Evolutionary conservation across 1,139 yeast species (phyloP), one percentile per base, ranked within the genome.

Genomic region (Barnettozyma hawaiiensis): DNA sequence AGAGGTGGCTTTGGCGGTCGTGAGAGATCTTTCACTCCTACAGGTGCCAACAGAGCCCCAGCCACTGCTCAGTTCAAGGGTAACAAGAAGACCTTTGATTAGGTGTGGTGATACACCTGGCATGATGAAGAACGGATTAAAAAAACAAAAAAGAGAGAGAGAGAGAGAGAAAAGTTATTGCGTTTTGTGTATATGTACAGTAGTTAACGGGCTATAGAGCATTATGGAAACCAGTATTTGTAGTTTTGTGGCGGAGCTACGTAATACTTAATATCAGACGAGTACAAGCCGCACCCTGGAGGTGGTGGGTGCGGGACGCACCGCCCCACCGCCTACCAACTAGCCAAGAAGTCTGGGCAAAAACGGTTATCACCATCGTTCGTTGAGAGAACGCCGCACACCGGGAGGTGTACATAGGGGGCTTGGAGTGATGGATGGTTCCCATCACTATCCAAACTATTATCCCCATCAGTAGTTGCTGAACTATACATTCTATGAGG

Each of bases 71-170:
- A 80, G 62, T 79, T 85, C 78, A 70, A 75, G 69, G 85, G 90
- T 62, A 73, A 76, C 64, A 84, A 83, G 71, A 84, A 78, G 67
- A 82, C 90, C 49, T 84, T 84, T 61, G 90, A 83, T 66, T 82
- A 76, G 62, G 32, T 27, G 18, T 9, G 32, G 6, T 29, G 32
- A 14, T 29, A 9, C 6, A n/a, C 29, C 10, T n/a, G 16, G 16
- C 29, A n/a, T 26, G 16, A 26, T 7, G 32, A 18, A 18, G 12
- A 16, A 4, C 12, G 32, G 21, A 29, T 16, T 6, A 29, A n/a
- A n/a, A n/a, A n/a, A n/a, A n/a, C n/a, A n/a, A n/a, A n/a, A n/a
- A n/a, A n/a, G n/a, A n/a, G n/a, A n/a, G n/a, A n/a, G n/a, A n/a
- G n/a, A n/a, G n/a, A n/a, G n/a, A n/a, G n/a, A n/a, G n/a, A 29